phyloP scores from a whole-genome alignment of 192 early-diverging fungal genomes.

The Coemansia sp. region DNA sequence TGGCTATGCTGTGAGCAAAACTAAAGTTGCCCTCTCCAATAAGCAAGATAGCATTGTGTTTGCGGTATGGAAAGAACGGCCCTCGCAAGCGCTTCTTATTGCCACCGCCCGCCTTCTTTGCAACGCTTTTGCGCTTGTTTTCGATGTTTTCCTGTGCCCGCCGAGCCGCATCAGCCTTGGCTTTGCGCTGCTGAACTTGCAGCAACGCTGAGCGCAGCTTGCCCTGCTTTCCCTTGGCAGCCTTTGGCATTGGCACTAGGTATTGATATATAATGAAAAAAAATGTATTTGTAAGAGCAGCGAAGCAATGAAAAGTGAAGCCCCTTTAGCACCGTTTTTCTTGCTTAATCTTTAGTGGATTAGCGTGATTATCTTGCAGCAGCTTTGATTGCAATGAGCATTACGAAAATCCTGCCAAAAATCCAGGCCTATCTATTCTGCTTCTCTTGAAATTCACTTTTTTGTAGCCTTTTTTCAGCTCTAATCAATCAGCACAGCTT shows the following conservation, averaged over 20 bases:
- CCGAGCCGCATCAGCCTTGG: constrained; percentile 8
- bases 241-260: constrained; percentile 13
- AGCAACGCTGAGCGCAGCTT: constrained; percentile 14
- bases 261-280: background rate
- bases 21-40: constrained; percentile 95
- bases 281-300: background rate
- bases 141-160: constrained; percentile 2
- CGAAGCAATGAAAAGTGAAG: background rate
- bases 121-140: constrained; percentile 6
- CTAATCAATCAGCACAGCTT: background rate
- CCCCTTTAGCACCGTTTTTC: background rate
- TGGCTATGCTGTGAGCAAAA: constrained; percentile 73
- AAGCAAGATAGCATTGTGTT: constrained; percentile 64
- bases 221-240: constrained; percentile 9
- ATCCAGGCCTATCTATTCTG: background rate
- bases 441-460: constrained; percentile 3
- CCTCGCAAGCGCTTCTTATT: constrained; percentile 9
- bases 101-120: constrained; percentile 5
- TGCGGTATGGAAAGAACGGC: constrained; percentile 53
- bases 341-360: background rate
- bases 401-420: background rate
- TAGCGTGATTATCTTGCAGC: background rate
- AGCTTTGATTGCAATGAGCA: background rate
- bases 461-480: background rate
- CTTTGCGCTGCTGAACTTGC: constrained; percentile 15